Evolutionary conservation across 495 filamentous ascomycete genomes (phyloP).

Genomic region (Daldinia grandis): DNA sequence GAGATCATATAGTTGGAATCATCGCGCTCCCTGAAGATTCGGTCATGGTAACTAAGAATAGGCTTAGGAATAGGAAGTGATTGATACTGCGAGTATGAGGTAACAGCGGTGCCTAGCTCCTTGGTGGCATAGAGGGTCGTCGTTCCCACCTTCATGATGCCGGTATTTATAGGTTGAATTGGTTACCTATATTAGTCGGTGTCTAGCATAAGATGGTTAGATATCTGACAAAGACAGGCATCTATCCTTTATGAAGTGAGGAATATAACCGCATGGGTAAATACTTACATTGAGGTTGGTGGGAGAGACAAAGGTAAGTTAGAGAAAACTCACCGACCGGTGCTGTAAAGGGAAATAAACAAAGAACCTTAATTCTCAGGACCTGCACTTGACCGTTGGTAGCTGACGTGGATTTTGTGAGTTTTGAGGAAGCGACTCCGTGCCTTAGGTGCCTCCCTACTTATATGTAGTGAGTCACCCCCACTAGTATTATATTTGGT

Average conservation of each 20-base stretch:
- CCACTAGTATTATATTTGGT: constrained; percentile 1
- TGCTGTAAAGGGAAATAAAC: background rate
- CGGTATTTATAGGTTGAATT: background rate
- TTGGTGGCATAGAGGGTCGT: constrained; percentile 47
- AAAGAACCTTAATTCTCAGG: background rate
- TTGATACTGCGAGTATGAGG: constrained; percentile 42
- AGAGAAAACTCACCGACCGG: background rate
- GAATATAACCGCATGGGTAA: background rate
- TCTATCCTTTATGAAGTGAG: background rate
- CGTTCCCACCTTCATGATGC: constrained; percentile 46
- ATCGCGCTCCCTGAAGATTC: constrained; percentile 33
- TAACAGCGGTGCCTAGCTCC: constrained; percentile 40
- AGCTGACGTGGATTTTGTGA: background rate
- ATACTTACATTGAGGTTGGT: background rate
- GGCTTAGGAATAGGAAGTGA: constrained; percentile 42
- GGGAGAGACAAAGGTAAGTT: background rate
- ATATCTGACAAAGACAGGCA: background rate
- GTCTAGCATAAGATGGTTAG: background rate
- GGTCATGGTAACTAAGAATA: constrained; percentile 45
- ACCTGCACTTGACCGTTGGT: background rate
- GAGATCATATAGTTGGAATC: constrained; percentile 50
- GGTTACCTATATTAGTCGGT: background rate
- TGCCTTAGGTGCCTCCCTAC: background rate
- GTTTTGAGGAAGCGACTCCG: background rate
- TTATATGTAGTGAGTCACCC: constrained; percentile 1